phyloP scores from a whole-genome alignment of 2,329 filamentous ascomycete species.

The Fusarium pilosicola region DNA sequence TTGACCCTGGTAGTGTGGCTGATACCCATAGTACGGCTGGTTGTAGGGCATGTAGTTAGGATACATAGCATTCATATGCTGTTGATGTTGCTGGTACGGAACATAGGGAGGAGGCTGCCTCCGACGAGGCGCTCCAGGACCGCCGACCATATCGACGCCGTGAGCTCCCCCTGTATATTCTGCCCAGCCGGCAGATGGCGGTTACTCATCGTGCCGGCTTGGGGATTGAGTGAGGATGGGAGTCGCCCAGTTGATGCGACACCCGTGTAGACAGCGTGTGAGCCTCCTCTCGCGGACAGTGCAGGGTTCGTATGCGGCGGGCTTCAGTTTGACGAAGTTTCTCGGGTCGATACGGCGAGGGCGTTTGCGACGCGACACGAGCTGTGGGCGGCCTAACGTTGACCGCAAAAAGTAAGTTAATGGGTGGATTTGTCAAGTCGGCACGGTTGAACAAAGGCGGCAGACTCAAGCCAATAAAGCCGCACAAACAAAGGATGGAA shows the following conservation, averaged over 20 bases:
- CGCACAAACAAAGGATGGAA: slow-evolving; percentile 16
- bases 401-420: slow-evolving; percentile 32
- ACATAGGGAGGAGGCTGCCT: slow-evolving; percentile 52
- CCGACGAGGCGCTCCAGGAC: slow-evolving; percentile 52
- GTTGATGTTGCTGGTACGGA: slow-evolving; percentile 45
- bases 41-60: slow-evolving; percentile 62
- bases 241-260: slow-evolving; percentile 50
- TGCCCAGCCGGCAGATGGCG: slow-evolving; percentile 82
- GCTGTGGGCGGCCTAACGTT: slow-evolving; percentile 15
- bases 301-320: slow-evolving; percentile 14
- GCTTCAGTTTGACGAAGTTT: slow-evolving; percentile 39
- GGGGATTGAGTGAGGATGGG: slow-evolving; percentile 54
- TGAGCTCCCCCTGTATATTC: slow-evolving; percentile 61
- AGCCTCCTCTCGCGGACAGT: slow-evolving; percentile 29
- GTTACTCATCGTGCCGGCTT: slow-evolving; percentile 80
- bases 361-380: slow-evolving; percentile 39
- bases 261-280: slow-evolving; percentile 40
- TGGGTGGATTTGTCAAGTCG: slow-evolving; percentile 14
- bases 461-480: slow-evolving; percentile 25
- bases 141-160: slow-evolving; percentile 50
- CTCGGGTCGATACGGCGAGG: slow-evolving; percentile 6
- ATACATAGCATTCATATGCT: slow-evolving; percentile 61
- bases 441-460: slow-evolving; percentile 29
- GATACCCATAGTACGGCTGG: slow-evolving; percentile 62
- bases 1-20: slow-evolving; percentile 61